Percentiles rank a stretch among this genome's conserved stretches.
These are phyloP conservation scores for Diaporthe destruens DNA, from an alignment of 2,329 filamentous ascomycete species.

Conservation along the genomic window DNA sequence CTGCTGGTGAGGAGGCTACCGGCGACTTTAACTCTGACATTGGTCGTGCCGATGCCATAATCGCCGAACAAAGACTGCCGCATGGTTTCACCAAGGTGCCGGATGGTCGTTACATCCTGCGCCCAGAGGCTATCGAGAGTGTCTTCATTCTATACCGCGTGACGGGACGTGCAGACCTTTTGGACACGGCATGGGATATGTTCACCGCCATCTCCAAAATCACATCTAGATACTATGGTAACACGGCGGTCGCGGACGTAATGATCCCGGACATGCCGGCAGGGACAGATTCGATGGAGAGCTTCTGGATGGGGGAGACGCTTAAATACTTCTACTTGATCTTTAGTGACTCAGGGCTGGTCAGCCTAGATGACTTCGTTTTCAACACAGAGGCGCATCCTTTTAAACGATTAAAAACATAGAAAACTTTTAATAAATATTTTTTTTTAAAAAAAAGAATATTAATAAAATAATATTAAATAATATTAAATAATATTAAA, in stretches of 20 bases:
- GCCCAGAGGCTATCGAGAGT: conserved; percentile 42
- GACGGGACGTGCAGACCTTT: conserved; percentile 36
- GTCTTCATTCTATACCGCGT: conserved; percentile 39
- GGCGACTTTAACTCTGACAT: conserved; percentile 29
- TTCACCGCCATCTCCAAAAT: conserved; percentile 36
- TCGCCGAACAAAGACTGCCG: conserved; percentile 31
- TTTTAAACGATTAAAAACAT: conserved; percentile 26
- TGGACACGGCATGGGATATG: conserved; percentile 39
- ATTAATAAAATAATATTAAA: too few species aligned
- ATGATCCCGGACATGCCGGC: conserved; percentile 3
- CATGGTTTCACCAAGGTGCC: conserved; percentile 31
- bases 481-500: too few species aligned
- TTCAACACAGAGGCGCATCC: conserved; percentile 42
- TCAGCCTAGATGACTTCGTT: conserved; percentile 38
- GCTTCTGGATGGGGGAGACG: conserved; percentile 42
- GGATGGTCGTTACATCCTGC: conserved; percentile 39
- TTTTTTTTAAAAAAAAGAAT: too few species aligned
- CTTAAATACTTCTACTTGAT: conserved; percentile 42
- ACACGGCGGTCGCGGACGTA: conserved; percentile 37
- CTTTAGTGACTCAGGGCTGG: conserved; percentile 29
- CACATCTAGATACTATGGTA: conserved; percentile 28
- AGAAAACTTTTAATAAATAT: not conserved
- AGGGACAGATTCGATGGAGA: conserved; percentile 40
- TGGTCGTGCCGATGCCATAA: conserved; percentile 20
- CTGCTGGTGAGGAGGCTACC: conserved; percentile 31